Evolutionary conservation across 352 stramenopile genomes (phyloP).

Genomic region (Phytopythium ostracodes): DNA sequence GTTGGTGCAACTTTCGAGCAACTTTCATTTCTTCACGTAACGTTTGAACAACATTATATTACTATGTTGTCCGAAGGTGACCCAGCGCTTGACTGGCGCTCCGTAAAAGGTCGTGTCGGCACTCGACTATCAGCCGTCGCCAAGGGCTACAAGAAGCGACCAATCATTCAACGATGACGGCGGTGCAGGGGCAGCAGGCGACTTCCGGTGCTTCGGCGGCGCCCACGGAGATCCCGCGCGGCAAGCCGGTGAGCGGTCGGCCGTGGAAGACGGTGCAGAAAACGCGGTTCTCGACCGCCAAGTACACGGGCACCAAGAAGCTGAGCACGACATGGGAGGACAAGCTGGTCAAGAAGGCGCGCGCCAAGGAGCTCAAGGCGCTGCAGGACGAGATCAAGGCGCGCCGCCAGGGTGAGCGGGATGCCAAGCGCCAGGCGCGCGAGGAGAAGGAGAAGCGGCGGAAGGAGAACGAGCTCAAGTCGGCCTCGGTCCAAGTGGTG

Average conservation of each 20-base stretch:
- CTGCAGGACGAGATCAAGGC: conserved; percentile 80
- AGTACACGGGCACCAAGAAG: conserved; percentile 72
- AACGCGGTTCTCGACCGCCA: conserved; percentile 66
- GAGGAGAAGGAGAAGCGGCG: conserved; percentile 87
- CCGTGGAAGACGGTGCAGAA: conserved; percentile 85
- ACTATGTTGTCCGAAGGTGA: conserved; percentile 18
- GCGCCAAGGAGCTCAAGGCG: conserved; percentile 81
- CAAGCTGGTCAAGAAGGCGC: conserved; percentile 76
- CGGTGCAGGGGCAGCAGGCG: conserved; percentile 12
- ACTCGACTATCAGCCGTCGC: no score
- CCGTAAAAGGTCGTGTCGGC: conserved; percentile 12
- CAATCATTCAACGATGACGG: conserved; percentile 8
- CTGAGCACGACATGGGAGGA: conserved; percentile 87
- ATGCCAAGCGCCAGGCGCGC: conserved; percentile 67
- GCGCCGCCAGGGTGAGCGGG: conserved; percentile 61
- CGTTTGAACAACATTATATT: neutral
- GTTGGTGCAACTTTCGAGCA: neutral
- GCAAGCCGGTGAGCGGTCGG: conserved; percentile 67
- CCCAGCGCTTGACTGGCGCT: conserved; percentile 14
- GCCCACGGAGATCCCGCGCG: conserved; percentile 33
- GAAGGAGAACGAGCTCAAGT: conserved; percentile 90
- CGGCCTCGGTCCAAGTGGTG: conserved; percentile 81
- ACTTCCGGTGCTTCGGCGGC: conserved; percentile 6
- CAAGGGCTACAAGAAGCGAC: neutral
- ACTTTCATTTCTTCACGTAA: neutral